Evolutionary conservation across 1,139 yeast genomes (phyloP), one percentile per base, ranked within the genome.

Genomic region (Kodamaea derodonti): DNA sequence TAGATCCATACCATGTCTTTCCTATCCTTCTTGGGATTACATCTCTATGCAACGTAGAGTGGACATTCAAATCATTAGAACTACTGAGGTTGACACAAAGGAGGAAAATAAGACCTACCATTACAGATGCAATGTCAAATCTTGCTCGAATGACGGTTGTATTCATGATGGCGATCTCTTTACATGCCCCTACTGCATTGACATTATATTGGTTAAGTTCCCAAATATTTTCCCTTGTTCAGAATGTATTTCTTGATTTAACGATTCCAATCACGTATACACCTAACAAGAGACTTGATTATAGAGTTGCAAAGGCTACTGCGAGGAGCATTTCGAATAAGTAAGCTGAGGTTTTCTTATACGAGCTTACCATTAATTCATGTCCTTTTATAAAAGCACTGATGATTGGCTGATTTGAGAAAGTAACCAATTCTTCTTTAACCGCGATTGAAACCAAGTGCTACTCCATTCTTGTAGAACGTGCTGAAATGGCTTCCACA

Each of bases 181-280:
- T 87, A 34, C 94, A 88, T 50, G 95, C 96, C 0, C 95, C 97
- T 0, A 66, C 80, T 15, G 88, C 95, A 0, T 64, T 90, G 29
- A 77, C 82, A 0, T 56, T 87, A 20, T 90, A 87, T 58, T 90
- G 97, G 97, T 69, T 86, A 22, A 78, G 90, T 31, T 87, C 96
- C 0, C 90, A 86, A 53, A 51, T 72, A 2, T 88, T 71, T 51
- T 88, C 96, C 1, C 62, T 86, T 41, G 43, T 76, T 1, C 97
- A 88, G 49, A 90, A 88, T 51, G 56, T 84, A 11, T 40, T 83
- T n/a, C 61, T 90, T 53, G 95, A 88, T 51, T 64, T 70, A 45
- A 62, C 71, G 31, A 62, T 82, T 49, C 95, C 95, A 1, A 64
- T 77, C 25, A 60, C 64, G 38, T 78, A 60, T 49, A 64, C 75